These are phyloP conservation scores for Stevia rebaudiana DNA, from an alignment of 140 eudicot genomes.

Conservation along the genomic window DNA sequence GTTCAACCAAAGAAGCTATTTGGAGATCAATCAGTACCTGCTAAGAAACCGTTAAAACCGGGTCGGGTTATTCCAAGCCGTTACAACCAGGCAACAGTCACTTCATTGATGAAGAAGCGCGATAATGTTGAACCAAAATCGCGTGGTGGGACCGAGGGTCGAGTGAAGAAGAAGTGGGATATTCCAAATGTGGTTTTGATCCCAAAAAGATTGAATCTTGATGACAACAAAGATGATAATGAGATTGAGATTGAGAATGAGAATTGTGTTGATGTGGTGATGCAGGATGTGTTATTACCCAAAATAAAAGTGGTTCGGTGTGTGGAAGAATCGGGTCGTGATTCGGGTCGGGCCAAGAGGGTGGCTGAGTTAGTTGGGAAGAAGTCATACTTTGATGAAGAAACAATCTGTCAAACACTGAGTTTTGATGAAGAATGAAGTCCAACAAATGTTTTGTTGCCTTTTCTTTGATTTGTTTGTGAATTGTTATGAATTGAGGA, in stretches of 20 bases:
- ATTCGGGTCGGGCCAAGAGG: constrained; percentile 84
- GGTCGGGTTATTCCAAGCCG: constrained; percentile 85
- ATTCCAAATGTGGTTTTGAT: constrained; percentile 62
- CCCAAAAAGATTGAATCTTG: constrained; percentile 33
- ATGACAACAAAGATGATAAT: constrained; percentile 12
- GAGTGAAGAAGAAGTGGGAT: constrained; percentile 79
- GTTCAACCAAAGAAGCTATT: constrained; percentile 90
- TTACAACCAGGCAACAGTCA: constrained; percentile 46
- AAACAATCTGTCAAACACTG: constrained; percentile 49
- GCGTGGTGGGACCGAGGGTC: constrained; percentile 25
- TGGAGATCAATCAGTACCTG: constrained; percentile 37
- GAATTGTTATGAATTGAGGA: constrained; percentile 15
- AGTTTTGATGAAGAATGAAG: constrained; percentile 46
- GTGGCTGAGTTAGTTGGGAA: constrained; percentile 68
- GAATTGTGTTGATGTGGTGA: constrained; percentile 26
- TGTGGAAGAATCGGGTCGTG: constrained; percentile 53
- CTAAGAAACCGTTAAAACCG: constrained; percentile 63
- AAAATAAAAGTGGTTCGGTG: constrained; percentile 46
- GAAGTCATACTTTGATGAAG: constrained; percentile 58
- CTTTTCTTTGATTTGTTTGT: constrained; percentile 6
- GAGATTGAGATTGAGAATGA: constrained; percentile 15
- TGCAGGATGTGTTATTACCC: constrained; percentile 41
- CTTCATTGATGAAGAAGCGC: constrained; percentile 52
- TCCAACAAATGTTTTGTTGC: constrained; percentile 17
- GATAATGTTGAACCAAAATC: constrained; percentile 49